Conservation (phyloP, 352 stramenopile genomes). For the Elongisporangium senticosum region DNA sequence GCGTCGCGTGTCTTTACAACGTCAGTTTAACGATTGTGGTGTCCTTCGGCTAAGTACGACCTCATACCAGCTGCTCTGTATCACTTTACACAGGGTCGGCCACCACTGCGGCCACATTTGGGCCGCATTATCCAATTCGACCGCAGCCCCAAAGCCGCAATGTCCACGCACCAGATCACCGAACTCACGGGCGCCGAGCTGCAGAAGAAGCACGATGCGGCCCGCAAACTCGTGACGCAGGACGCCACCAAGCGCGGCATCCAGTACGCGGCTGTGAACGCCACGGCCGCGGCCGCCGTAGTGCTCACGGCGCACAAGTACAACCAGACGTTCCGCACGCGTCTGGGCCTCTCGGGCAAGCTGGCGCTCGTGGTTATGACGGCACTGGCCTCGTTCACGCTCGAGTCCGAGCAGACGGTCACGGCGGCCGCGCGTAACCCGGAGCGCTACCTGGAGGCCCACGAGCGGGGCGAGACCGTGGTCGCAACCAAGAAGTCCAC, state of each 20-base stretch:
- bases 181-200: neutral
- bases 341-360: slow-evolving; percentile 69
- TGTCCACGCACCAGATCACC: neutral
- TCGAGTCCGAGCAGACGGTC: slow-evolving; percentile 60
- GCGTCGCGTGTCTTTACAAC: neutral
- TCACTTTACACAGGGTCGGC: neutral
- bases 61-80: neutral
- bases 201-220: neutral
- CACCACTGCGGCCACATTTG: no score
- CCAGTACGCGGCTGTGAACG: slow-evolving; percentile 19
- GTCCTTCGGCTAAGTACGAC: neutral
- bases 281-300: slow-evolving; percentile 24
- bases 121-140: neutral
- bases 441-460: slow-evolving; percentile 54
- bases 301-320: slow-evolving; percentile 47
- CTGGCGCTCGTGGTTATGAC: slow-evolving; percentile 59
- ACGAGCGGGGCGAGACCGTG: slow-evolving; percentile 44
- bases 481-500: slow-evolving; percentile 24
- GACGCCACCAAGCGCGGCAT: neutral
- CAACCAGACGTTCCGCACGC: slow-evolving; percentile 62
- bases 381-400: slow-evolving; percentile 55
- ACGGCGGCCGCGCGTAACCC: slow-evolving; percentile 64
- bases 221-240: neutral
- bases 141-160: neutral
- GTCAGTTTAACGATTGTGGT: neutral